Conservation (phyloP, 306 rosid genomes). For the Ormosia semicastrata region DNA sequence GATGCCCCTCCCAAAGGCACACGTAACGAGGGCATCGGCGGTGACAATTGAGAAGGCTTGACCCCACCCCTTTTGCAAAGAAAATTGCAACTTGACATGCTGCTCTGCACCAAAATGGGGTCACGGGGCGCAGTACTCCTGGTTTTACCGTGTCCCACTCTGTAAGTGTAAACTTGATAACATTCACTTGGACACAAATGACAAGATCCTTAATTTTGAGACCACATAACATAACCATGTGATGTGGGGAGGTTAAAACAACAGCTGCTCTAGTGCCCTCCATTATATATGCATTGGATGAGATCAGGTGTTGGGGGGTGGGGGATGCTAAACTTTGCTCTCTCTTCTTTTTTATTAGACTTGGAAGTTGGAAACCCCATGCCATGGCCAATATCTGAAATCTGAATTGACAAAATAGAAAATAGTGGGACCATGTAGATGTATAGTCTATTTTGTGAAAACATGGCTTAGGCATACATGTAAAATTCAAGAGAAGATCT, state of each 20-base stretch:
- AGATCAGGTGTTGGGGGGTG: too few species aligned
- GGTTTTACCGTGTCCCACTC: constrained; percentile 9
- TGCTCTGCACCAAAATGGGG: constrained; percentile 1
- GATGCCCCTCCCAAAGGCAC: constrained; percentile 37
- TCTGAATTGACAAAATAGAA: too few species aligned
- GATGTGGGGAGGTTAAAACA: neutral
- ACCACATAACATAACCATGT: too few species aligned
- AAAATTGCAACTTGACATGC: neutral
- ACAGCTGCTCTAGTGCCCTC: neutral
- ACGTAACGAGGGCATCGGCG: constrained; percentile 28
- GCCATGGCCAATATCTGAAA: too few species aligned
- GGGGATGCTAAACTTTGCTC: too few species aligned
- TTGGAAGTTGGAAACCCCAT: too few species aligned
- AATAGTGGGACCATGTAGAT: neutral
- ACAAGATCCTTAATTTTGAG: neutral
- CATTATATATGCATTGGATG: neutral
- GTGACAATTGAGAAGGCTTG: constrained; percentile 25
- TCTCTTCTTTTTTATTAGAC: too few species aligned
- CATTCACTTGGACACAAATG: neutral
- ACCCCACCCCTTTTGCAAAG: constrained; percentile 27
- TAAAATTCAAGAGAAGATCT: neutral
- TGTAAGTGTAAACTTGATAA: neutral
- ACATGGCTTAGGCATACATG: neutral
- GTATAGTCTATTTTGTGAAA: neutral
- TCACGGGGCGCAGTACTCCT: constrained; percentile 26